Base-by-base conservation (phyloP, 1,284 basidiomycete species). In the Thelephora terrestris region DNA sequence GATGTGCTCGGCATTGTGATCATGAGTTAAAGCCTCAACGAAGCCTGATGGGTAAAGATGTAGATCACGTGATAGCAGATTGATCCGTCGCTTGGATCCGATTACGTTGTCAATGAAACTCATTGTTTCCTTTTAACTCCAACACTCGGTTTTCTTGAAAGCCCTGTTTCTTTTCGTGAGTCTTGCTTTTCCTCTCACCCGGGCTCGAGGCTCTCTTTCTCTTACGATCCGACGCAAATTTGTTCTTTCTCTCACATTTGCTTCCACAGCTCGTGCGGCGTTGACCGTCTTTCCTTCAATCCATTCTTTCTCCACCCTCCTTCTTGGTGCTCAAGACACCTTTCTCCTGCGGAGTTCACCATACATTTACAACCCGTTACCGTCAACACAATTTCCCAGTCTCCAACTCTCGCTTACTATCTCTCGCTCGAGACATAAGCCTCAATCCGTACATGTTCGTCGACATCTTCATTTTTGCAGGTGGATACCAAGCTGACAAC, bases 1-100 rank as follows among this genome's bases (percentile, higher is more conserved):
- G 91, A 89, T 5, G 29, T 32, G 29, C 7, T 32, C 29, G 29
- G 12, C 29, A 32, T 32, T 32, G 29, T 7, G 14, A 32, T 32
- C 14, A 12, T 7, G 14, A 32, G 29, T 32, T 7, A 32, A 12
- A 27, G 29, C 29, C 29, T 32, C 29, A 12, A 32, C 14, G 29
- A 32, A 32, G 6, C 29, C 29, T 32, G 29, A 32, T 12, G 29
- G 25, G 14, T 32, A 12, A 32, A 12, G 29, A 14, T 7, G 12
- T 12, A 3, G 12, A 40, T 40, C 20, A 25, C 20, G 38, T 25
- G 38, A 25, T n/a, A n/a, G n/a, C n/a, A n/a, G n/a, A n/a, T n/a
- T n/a, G 38, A 9, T 25, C 9, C 38, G 20, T 9, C n/a, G 20
- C 12, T 23, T 18, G 17, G 16, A 21, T 25, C 24, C 37, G 17